phyloP scores from a whole-genome alignment of 2,329 filamentous ascomycete species.

The Cadophora malorum region DNA sequence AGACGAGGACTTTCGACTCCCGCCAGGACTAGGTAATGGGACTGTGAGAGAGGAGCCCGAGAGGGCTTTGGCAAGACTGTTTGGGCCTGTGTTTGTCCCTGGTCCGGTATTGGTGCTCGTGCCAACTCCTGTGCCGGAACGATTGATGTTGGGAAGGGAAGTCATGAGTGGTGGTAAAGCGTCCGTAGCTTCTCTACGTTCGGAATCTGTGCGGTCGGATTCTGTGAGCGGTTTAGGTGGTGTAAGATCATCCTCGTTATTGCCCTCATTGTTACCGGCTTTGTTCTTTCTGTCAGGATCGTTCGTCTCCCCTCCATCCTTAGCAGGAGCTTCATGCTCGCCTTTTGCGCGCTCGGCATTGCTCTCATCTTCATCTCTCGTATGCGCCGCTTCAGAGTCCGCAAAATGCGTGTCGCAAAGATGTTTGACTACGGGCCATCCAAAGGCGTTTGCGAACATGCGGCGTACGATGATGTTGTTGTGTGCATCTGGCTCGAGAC shows the following conservation, averaged over 20 bases:
- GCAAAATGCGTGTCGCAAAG: slow-evolving; percentile 94
- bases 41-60: slow-evolving; percentile 10
- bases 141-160: background rate
- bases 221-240: background rate
- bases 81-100: background rate
- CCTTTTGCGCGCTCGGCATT: slow-evolving; percentile 73
- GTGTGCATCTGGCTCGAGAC: slow-evolving; percentile 94
- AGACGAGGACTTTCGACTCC: slow-evolving; percentile 17
- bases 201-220: slow-evolving; percentile 43
- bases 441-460: slow-evolving; percentile 96
- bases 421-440: slow-evolving; percentile 96
- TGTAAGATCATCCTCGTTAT: background rate
- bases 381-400: slow-evolving; percentile 70
- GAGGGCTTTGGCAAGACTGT: slow-evolving; percentile 32
- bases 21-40: slow-evolving; percentile 8
- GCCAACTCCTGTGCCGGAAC: background rate
- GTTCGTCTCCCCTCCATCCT: slow-evolving; percentile 69
- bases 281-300: background rate
- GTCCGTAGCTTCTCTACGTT: slow-evolving; percentile 53
- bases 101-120: background rate
- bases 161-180: slow-evolving; percentile 43
- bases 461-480: slow-evolving; percentile 98
- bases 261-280: too few species aligned
- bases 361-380: slow-evolving; percentile 70
- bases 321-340: slow-evolving; percentile 60